Evolutionary conservation across 2,329 filamentous ascomycete genomes (phyloP).

Genomic region (Ascosphaera pollenicola): DNA sequence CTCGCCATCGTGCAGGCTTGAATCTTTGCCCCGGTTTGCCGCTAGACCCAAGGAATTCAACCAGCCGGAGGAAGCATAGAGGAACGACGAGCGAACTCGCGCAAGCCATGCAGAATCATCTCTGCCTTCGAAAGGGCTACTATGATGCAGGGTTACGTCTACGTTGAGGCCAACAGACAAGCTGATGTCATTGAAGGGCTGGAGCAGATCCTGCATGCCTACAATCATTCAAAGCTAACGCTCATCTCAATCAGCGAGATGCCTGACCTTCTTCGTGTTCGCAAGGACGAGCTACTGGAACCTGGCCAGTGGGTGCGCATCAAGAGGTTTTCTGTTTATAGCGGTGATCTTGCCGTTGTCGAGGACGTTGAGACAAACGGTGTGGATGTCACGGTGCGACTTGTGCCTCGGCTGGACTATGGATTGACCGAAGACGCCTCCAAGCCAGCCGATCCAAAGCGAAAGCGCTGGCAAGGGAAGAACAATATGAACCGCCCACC

Average conservation of each 20-base stretch:
- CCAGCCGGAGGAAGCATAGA: constrained; percentile 71
- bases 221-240: constrained; percentile 66
- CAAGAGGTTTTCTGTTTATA: constrained; percentile 58
- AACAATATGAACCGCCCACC: constrained; percentile 40
- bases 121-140: constrained; percentile 79
- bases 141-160: constrained; percentile 84
- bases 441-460: constrained; percentile 41
- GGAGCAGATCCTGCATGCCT: constrained; percentile 71
- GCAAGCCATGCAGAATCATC: constrained; percentile 64
- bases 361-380: constrained; percentile 86
- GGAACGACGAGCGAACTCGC: constrained; percentile 48
- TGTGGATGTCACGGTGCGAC: constrained; percentile 62
- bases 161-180: constrained; percentile 75
- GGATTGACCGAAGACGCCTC: constrained; percentile 60
- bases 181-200: constrained; percentile 67
- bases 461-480: constrained; percentile 39
- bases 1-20: constrained; percentile 73
- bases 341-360: constrained; percentile 76
- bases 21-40: constrained; percentile 59
- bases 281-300: constrained; percentile 64
- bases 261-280: constrained; percentile 80
- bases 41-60: constrained; percentile 70
- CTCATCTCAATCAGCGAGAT: constrained; percentile 93
- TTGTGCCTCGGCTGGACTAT: constrained; percentile 84
- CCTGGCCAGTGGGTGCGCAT: constrained; percentile 86